Evolutionary conservation across 1,284 basidiomycete genomes (phyloP).

Genomic region (Microbotryomycetes sp.): DNA sequence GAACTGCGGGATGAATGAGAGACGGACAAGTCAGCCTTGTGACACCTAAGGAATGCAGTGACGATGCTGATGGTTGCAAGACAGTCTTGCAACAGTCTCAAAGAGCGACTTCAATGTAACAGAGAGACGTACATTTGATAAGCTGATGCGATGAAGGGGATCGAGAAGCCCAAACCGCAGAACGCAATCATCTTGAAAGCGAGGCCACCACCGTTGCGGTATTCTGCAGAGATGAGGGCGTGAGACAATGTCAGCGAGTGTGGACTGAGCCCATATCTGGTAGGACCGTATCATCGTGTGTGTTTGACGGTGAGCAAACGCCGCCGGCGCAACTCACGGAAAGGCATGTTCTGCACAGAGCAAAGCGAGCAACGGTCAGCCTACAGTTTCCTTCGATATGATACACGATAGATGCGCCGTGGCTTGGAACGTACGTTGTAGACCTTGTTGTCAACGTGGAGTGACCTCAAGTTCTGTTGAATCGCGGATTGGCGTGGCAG

Average conservation of each 20-base stretch:
- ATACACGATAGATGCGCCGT: background rate
- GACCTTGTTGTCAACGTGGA: constrained; percentile 6
- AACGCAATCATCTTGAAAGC: constrained; percentile 1
- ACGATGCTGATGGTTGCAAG: too few species aligned
- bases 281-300: background rate
- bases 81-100: background rate
- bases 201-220: background rate
- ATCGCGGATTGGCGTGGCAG: background rate
- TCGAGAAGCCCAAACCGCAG: constrained; percentile 3
- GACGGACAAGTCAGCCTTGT: too few species aligned
- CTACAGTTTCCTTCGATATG: background rate
- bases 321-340: constrained; percentile 1
- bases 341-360: constrained; percentile 5
- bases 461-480: too few species aligned
- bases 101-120: background rate
- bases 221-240: background rate
- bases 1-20: too few species aligned
- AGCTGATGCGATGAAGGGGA: constrained; percentile 4
- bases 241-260: too few species aligned
- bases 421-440: background rate
- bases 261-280: too few species aligned
- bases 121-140: constrained; percentile 2
- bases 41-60: too few species aligned
- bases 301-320: too few species aligned
- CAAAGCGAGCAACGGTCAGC: background rate